A percentile compares a stretch with the other conserved stretches of the same genome.
Conservation (phyloP, 257 asterid species). For the Solanum virginianum region DNA sequence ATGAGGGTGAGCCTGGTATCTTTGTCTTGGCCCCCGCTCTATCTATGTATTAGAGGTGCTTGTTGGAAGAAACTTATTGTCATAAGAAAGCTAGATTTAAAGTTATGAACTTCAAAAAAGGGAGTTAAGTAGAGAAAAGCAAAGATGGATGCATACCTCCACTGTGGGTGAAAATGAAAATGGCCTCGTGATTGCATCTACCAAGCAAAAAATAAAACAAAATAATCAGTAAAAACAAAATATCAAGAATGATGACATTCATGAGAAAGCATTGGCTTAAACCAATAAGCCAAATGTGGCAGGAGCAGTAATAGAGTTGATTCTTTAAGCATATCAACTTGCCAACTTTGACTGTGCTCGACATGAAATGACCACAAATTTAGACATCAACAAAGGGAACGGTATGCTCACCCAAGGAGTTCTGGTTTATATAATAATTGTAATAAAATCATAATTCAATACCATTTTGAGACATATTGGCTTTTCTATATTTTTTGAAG, state of each 20-base stretch:
- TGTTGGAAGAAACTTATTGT: background rate
- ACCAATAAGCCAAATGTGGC: background rate
- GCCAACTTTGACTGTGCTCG: background rate
- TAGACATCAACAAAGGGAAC: background rate
- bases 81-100: background rate
- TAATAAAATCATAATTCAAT: background rate
- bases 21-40: too few species aligned
- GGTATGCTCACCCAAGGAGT: background rate
- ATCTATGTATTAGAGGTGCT: too few species aligned
- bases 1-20: too few species aligned
- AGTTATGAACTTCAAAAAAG: background rate
- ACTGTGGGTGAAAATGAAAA: conserved; percentile 66
- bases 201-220: conserved; percentile 6
- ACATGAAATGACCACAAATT: background rate
- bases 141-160: conserved; percentile 46
- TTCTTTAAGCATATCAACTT: background rate
- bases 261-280: background rate
- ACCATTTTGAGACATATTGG: background rate
- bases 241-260: background rate
- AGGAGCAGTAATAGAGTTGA: background rate
- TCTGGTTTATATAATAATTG: background rate
- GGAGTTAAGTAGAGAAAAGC: background rate
- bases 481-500: background rate
- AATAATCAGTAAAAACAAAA: conserved; percentile 1
- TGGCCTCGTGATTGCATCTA: conserved; percentile 59